Percentiles rank a stretch among this genome's conserved stretches.
Evolutionary conservation across 495 filamentous ascomycete species (phyloP).

Genomic region (Hypoxylon intermedium): DNA sequence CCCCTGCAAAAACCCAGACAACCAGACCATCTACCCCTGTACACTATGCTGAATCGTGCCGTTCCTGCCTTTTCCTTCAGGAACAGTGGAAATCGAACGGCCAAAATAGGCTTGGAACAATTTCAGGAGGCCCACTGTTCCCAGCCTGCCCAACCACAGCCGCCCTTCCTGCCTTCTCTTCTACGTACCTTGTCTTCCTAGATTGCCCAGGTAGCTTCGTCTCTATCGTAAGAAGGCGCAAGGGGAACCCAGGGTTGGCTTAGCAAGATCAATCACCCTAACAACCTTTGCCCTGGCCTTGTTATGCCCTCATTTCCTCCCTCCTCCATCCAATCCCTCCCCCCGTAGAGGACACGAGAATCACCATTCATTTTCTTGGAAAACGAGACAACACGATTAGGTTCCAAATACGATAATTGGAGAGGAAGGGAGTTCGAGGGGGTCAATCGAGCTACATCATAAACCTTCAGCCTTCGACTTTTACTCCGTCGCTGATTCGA

Average conservation of each 20-base stretch:
- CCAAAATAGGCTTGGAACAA: constrained; percentile 37
- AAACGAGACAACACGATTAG: constrained; percentile 25
- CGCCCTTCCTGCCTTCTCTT: constrained; percentile 10
- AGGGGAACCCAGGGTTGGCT: constrained; percentile 35
- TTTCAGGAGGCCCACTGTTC: constrained; percentile 34
- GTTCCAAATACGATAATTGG: constrained; percentile 34
- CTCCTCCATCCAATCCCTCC: constrained; percentile 28
- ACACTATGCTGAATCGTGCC: constrained; percentile 29
- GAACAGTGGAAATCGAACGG: constrained; percentile 27
- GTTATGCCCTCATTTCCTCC: constrained; percentile 23
- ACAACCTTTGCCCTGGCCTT: constrained; percentile 25
- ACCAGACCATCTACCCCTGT: constrained; percentile 29
- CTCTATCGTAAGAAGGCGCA: constrained; percentile 31
- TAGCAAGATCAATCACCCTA: constrained; percentile 36
- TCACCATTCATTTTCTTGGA: constrained; percentile 28
- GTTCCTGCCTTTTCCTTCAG: constrained; percentile 36
- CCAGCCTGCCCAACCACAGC: constrained; percentile 27
- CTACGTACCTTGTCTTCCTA: constrained; percentile 1
- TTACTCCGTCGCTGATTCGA: constrained; percentile 1
- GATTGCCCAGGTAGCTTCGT: constrained; percentile 17
- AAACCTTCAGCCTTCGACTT: constrained; percentile 16
- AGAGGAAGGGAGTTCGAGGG: constrained; percentile 35
- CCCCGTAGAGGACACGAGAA: constrained; percentile 8
- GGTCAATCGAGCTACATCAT: constrained; percentile 27
- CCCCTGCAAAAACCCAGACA: constrained; percentile 37